Conservation (phyloP, 495 filamentous ascomycete genomes). For the Hypoxylon perforatum region DNA sequence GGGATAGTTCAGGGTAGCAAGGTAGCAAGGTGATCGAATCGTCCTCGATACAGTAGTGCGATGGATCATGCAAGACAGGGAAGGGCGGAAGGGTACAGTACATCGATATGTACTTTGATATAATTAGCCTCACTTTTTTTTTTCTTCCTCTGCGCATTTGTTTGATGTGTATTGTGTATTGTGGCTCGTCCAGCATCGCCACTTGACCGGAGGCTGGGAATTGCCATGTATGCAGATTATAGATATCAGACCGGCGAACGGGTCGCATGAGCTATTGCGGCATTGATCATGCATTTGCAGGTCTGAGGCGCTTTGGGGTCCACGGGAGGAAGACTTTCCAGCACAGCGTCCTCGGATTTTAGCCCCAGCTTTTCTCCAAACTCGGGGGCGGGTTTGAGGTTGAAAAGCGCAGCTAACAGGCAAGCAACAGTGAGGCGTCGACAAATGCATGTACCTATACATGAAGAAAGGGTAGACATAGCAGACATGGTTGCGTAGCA, state of each 20-base stretch:
- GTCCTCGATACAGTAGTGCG: conserved; percentile 46
- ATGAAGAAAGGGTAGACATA: conserved; percentile 4
- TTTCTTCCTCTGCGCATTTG: background rate
- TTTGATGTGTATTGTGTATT: conserved; percentile 16
- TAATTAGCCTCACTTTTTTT: conserved; percentile 44
- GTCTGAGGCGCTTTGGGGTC: conserved; percentile 10
- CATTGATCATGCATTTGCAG: conserved; percentile 24
- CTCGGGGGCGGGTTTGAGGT: conserved; percentile 35
- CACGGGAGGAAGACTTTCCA: conserved; percentile 25
- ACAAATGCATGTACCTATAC: background rate
- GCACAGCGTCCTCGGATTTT: conserved; percentile 3
- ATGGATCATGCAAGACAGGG: conserved; percentile 46
- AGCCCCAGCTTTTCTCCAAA: conserved; percentile 30
- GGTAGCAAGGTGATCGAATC: conserved; percentile 50
- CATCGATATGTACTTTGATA: conserved; percentile 38
- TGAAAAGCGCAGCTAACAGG: conserved; percentile 23
- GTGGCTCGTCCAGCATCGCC: conserved; percentile 42
- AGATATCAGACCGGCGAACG: conserved; percentile 3
- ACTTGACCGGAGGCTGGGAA: conserved; percentile 26
- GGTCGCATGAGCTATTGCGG: conserved; percentile 20
- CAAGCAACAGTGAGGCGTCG: conserved; percentile 19
- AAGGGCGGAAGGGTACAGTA: conserved; percentile 37
- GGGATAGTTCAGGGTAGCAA: conserved; percentile 48
- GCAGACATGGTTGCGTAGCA: conserved; percentile 27
- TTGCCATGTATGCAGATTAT: conserved; percentile 23